A percentile compares a stretch with the other conserved stretches of the same genome.
Conservation (phyloP, 768 basidiomycete genomes). For the Agrocybe praecox region DNA sequence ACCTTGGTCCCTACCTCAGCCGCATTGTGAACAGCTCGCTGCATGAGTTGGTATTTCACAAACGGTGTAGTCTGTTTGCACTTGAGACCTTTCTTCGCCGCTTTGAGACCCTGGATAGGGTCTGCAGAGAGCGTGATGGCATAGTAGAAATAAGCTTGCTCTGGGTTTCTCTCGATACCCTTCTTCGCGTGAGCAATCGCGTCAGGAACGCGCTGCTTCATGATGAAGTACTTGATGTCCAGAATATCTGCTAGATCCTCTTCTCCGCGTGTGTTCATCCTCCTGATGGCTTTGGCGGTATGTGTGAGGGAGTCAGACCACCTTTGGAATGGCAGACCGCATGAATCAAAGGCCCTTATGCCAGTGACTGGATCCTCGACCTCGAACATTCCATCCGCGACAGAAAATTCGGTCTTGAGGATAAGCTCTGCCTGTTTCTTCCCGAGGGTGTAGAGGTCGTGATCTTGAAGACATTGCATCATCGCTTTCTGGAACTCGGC, state of each 20-base stretch:
- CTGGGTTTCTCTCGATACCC: slow-evolving; percentile 53
- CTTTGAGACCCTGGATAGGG: slow-evolving; percentile 50
- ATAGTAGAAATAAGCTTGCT: slow-evolving; percentile 64
- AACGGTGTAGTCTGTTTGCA: slow-evolving; percentile 56
- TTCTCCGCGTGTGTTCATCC: slow-evolving; percentile 39
- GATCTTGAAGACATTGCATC: slow-evolving; percentile 47
- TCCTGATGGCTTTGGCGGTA: slow-evolving; percentile 59
- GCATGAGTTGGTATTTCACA: slow-evolving; percentile 53
- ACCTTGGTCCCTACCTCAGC: slow-evolving; percentile 52
- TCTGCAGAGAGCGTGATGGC: slow-evolving; percentile 52
- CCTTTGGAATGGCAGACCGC: slow-evolving; percentile 61
- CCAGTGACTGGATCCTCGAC: slow-evolving; percentile 44
- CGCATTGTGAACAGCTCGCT: slow-evolving; percentile 61
- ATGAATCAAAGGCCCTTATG: slow-evolving; percentile 36
- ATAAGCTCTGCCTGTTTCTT: slow-evolving; percentile 51
- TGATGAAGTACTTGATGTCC: slow-evolving; percentile 61
- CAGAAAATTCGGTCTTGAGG: slow-evolving; percentile 59
- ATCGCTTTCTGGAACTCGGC: slow-evolving; percentile 55
- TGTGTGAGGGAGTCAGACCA: slow-evolving; percentile 62
- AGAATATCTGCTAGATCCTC: slow-evolving; percentile 62
- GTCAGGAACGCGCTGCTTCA: slow-evolving; percentile 48
- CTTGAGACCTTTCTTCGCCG: slow-evolving; percentile 66
- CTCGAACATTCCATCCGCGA: slow-evolving; percentile 59
- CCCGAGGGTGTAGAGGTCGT: slow-evolving; percentile 54
- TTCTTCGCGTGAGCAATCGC: slow-evolving; percentile 49